Base-by-base conservation (phyloP, 2,329 filamentous ascomycete genomes). In the Fusarium sambucinum region DNA sequence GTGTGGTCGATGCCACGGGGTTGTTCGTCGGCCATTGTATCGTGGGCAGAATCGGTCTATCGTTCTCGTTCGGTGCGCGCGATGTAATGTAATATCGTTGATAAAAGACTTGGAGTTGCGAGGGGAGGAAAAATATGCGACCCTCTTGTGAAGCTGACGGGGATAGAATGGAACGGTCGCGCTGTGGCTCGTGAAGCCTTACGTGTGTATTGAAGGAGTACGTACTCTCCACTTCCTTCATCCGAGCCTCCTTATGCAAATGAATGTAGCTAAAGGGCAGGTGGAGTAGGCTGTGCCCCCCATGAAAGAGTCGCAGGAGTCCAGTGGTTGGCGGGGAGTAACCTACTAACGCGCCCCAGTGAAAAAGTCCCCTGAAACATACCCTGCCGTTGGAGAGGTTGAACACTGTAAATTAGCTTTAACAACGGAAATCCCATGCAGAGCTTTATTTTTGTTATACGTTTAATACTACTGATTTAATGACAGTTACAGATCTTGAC, bases 1-100 rank as follows among this genome's bases (percentile, higher is more conserved):
- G 81, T 74, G 68, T 80, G 82, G 66, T 80, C 82, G 74, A 79
- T 76, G 68, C 78, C 80, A 70, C 78, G 79, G 61, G 82, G 77
- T 55, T 64, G 61, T 29, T 80, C 76, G 76, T 86, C 84, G 74
- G 83, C 79, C 84, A 86, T 87, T 70, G 66, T 78, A 74, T 68
- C 47, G 63, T 61, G 52, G 51, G 74, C 65, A 70, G 63, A 54
- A 59, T 53, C 29, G 45, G 23, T 55, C 29, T 44, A 23, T 55
- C 52, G 57, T n/a, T 29, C 32, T 54, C 17, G 19, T 23, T 41
- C 9, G 14, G 35, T 51, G 7, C 29, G 33, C 57, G 66, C 57
- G 44, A 66, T 68, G 60, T 46, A 23, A 50, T 65, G 55, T 72
- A 27, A 55, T 64, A 55, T 59, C 56, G 66, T 61, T 44, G 60